A percentile compares a stretch with the other conserved stretches of the same genome.
These are phyloP conservation scores for Zygoascus meyerae DNA, from an alignment of 1,139 yeast genomes.

Conservation along the genomic window DNA sequence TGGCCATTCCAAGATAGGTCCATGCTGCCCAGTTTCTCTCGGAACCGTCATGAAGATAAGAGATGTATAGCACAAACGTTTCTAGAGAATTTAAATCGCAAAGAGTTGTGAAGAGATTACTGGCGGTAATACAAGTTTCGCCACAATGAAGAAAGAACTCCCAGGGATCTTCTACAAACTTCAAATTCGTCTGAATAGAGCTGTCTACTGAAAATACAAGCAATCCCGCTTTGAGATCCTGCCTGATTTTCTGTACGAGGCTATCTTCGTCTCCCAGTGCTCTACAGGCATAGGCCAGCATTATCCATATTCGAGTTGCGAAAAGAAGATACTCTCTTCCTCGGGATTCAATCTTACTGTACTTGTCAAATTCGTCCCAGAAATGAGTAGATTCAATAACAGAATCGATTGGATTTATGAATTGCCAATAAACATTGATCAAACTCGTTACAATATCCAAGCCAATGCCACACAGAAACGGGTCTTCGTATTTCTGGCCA, in stretches of 20 bases:
- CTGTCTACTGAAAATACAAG: constrained; percentile 12
- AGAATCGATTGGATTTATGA: constrained; percentile 15
- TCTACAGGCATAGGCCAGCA: constrained; percentile 14
- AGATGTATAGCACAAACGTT: constrained; percentile 13
- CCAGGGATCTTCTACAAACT: constrained; percentile 18
- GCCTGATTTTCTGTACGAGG: constrained; percentile 11
- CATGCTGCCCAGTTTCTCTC: constrained; percentile 18
- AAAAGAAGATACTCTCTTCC: neutral
- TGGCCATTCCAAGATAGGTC: constrained; percentile 18
- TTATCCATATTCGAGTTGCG: constrained; percentile 11
- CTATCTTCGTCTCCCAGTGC: constrained; percentile 12
- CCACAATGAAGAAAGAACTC: constrained; percentile 18
- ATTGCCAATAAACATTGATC: constrained; percentile 15
- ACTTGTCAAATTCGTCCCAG: constrained; percentile 13
- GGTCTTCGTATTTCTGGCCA: constrained; percentile 10
- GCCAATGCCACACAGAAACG: constrained; percentile 15
- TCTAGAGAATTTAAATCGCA: constrained; percentile 13
- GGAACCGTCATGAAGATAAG: constrained; percentile 17
- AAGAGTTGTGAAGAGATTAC: constrained; percentile 13
- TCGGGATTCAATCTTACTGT: neutral
- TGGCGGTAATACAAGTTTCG: constrained; percentile 13
- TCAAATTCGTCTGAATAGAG: constrained; percentile 10
- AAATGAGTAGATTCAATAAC: constrained; percentile 12
- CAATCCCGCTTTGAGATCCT: constrained; percentile 10
- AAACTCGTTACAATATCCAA: constrained; percentile 10